A percentile compares a stretch with the other conserved stretches of the same genome.
Conservation (phyloP, 1,284 basidiomycete genomes). For the Trichosporon sp. region DNA sequence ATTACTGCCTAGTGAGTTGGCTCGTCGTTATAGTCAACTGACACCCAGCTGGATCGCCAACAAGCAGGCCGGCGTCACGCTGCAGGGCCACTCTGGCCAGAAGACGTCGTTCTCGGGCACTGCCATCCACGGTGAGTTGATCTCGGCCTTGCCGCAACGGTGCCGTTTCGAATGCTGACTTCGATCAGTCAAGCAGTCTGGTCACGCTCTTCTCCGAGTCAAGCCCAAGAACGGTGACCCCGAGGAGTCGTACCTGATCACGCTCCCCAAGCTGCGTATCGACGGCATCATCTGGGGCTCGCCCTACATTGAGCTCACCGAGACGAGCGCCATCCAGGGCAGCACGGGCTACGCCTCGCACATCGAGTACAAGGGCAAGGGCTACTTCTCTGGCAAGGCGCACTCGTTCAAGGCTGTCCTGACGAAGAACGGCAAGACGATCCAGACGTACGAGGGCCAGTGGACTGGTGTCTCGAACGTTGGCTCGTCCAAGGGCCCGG, state of each 20-base stretch:
- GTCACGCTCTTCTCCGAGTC: conserved; percentile 80
- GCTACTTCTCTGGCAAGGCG: conserved; percentile 87
- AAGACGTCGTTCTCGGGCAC: conserved; percentile 70
- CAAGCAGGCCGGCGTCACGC: conserved; percentile 65
- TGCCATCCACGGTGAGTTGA: conserved; percentile 65
- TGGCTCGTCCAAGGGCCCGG: conserved; percentile 53
- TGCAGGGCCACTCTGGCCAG: conserved; percentile 89
- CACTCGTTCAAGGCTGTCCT: conserved; percentile 86
- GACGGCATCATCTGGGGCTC: conserved; percentile 53
- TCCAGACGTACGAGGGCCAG: conserved; percentile 71
- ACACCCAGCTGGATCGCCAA: conserved; percentile 69
- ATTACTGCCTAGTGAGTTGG: conserved; percentile 54
- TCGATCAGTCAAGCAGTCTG: conserved; percentile 82
- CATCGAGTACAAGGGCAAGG: conserved; percentile 91
- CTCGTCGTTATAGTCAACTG: conserved; percentile 2
- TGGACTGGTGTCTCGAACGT: conserved; percentile 68
- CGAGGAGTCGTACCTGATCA: conserved; percentile 79
- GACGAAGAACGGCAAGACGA: conserved; percentile 40
- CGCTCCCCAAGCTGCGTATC: conserved; percentile 73
- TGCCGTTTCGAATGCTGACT: too few species aligned
- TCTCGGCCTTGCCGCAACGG: background rate
- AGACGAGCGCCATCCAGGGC: conserved; percentile 76
- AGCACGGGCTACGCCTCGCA: conserved; percentile 65
- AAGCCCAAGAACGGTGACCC: conserved; percentile 55
- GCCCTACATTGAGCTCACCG: conserved; percentile 68